Base-by-base conservation (phyloP, 75 land plant species). In the Larix kaempferi region DNA sequence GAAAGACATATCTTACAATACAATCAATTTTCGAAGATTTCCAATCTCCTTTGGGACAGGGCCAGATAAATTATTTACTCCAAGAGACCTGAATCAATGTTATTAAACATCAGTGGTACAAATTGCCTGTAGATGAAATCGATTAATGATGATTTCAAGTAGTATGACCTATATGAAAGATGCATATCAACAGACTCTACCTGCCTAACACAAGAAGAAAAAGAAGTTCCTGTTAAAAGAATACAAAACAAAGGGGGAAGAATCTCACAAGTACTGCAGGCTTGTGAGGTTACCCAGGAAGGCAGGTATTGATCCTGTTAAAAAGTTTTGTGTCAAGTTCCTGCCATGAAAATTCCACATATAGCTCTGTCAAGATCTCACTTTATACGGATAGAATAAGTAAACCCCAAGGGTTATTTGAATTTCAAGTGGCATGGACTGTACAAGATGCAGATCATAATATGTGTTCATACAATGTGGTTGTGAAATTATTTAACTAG, bases 21-120 rank as follows among this genome's bases (percentile, higher is more conserved):
- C 41, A 29, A 27, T 41, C 71, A 67, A 37, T 4, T 37, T 19
- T 37, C n/a, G 5, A 67, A 67, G 71, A 19, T 19, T 19, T 67
- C 71, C 71, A 67, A 67, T 49, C 71, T 67, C 71, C 71, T 35
- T 67, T 35, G 71, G 71, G 2, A 67, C 1, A 67, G 71, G 44
- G 19, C 71, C 71, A 37, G 71, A 67, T 41, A 67, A 67, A 37
- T 35, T 8, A 19, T 67, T 67, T 33, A 39, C 37, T 67, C 44
- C 33, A 37, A 67, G 71, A 35, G 10, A 2, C 71, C 71, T 67
- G 71, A 65, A 11, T 27, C 41, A 27, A 21, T 19, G 37, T 16
- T 35, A 35, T 67, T 21, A 7, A 37, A 17, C n/a, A 67, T 5
- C 33, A 67, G 5, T 37, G 33, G 6, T 2, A 19, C 37, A 67